Evolutionary conservation across 305 asterid genomes (phyloP).

Genomic region (Fraxinus xanthoxyloides): DNA sequence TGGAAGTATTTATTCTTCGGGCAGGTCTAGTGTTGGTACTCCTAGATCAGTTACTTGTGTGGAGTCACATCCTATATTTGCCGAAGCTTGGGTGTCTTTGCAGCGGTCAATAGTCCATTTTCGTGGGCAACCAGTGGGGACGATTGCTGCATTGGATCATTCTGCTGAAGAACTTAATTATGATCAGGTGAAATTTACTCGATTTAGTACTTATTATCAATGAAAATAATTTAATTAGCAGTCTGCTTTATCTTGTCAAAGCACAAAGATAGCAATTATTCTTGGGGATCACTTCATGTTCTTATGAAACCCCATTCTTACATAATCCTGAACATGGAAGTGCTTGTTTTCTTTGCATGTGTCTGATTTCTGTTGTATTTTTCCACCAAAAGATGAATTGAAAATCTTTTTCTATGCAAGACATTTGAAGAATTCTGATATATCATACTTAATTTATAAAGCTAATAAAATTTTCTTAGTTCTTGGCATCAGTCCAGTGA

Average conservation of each 20-base stretch:
- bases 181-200: constrained; percentile 62
- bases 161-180: constrained; percentile 81
- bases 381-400: not conserved
- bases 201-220: not conserved
- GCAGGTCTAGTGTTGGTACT: constrained; percentile 61
- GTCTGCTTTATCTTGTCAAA: not conserved
- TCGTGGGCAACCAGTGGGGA: constrained; percentile 85
- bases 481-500: not conserved
- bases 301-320: not conserved
- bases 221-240: not conserved
- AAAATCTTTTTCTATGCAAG: not conserved
- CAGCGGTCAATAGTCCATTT: constrained; percentile 72
- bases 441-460: no score
- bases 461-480: not conserved
- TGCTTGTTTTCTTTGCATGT: not conserved
- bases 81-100: constrained; percentile 91
- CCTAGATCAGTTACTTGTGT: constrained; percentile 64
- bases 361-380: not conserved
- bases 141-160: constrained; percentile 89
- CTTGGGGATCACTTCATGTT: not conserved
- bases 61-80: constrained; percentile 71
- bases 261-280: not conserved
- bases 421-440: not conserved
- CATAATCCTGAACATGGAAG: not conserved
- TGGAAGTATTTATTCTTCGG: constrained; percentile 55